phyloP scores from a whole-genome alignment of 2,329 filamentous ascomycete genomes.

The Aspergillus chevalieri region DNA sequence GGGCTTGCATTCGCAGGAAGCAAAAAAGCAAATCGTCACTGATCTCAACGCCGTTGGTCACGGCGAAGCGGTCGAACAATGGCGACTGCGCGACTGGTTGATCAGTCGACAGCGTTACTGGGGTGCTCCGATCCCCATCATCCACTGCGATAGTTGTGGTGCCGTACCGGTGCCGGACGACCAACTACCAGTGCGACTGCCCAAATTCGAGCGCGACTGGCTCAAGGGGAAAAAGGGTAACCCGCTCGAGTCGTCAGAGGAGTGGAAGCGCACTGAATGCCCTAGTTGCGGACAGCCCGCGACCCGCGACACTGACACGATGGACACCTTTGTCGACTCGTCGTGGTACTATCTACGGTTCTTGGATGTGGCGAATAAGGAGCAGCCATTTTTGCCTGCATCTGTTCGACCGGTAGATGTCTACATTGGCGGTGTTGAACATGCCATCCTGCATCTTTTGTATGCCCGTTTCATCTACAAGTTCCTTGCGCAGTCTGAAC shows the following conservation, averaged over 20 bases:
- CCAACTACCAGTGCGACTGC: constrained; percentile 70
- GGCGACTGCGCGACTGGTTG: constrained; percentile 82
- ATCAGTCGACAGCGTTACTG: constrained; percentile 90
- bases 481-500: constrained; percentile 57
- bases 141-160: constrained; percentile 73
- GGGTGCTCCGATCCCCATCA: constrained; percentile 83
- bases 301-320: constrained; percentile 82
- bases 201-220: constrained; percentile 63
- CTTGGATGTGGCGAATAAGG: constrained; percentile 61
- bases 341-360: constrained; percentile 91
- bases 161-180: constrained; percentile 69
- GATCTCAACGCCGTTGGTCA: constrained; percentile 45
- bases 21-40: constrained; percentile 55
- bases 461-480: constrained; percentile 90
- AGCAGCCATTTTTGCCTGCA: constrained; percentile 55
- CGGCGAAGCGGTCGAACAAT: constrained; percentile 63
- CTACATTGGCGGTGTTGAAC: constrained; percentile 86
- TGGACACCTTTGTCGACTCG: constrained; percentile 94
- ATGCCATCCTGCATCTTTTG: constrained; percentile 82
- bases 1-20: constrained; percentile 58
- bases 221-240: constrained; percentile 66
- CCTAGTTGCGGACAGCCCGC: constrained; percentile 64
- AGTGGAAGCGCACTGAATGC: constrained; percentile 70
- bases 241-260: constrained; percentile 63
- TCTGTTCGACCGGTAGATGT: constrained; percentile 67